These are phyloP conservation scores for Blastocystis hominis DNA, from an alignment of 352 stramenopile species.

Conservation along the genomic window DNA sequence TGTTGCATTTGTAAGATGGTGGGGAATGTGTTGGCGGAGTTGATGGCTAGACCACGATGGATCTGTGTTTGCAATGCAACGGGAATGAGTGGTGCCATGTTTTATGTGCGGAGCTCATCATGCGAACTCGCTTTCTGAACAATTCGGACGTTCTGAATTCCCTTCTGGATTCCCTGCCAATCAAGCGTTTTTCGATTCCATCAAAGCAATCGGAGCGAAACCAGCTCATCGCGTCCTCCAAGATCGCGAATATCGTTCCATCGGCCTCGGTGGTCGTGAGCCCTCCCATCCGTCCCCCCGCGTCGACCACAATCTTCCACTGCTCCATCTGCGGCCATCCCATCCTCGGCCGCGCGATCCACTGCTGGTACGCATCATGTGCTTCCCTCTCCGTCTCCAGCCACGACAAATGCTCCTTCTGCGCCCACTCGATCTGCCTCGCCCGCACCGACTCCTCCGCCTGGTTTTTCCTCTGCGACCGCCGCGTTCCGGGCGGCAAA, in stretches of 20 bases:
- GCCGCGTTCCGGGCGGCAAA: not conserved
- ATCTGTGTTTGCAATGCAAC: not conserved
- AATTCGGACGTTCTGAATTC: not conserved
- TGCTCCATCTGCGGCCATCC: not conserved
- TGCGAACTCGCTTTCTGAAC: not conserved
- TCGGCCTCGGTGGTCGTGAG: not conserved
- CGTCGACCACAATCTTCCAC: not conserved
- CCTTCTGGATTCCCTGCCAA: not conserved
- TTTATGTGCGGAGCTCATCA: slow-evolving; percentile 14
- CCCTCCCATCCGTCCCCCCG: not conserved
- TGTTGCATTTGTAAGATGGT: slow-evolving; percentile 20
- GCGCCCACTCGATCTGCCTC: slow-evolving; percentile 3
- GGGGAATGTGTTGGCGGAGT: not conserved
- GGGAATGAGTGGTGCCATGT: slow-evolving; percentile 18
- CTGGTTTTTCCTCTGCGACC: slow-evolving; percentile 9
- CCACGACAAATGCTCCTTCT: not conserved
- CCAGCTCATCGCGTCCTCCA: not conserved
- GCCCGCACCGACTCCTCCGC: not conserved
- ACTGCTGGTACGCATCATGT: not conserved
- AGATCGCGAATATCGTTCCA: not conserved
- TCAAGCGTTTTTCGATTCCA: not conserved
- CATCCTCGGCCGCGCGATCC: not conserved
- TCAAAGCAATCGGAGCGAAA: not conserved
- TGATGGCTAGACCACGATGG: not conserved
- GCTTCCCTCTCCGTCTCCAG: not conserved